Base-by-base conservation (phyloP, 805 yeast genomes). In the Cyberlindnera mrakii region DNA sequence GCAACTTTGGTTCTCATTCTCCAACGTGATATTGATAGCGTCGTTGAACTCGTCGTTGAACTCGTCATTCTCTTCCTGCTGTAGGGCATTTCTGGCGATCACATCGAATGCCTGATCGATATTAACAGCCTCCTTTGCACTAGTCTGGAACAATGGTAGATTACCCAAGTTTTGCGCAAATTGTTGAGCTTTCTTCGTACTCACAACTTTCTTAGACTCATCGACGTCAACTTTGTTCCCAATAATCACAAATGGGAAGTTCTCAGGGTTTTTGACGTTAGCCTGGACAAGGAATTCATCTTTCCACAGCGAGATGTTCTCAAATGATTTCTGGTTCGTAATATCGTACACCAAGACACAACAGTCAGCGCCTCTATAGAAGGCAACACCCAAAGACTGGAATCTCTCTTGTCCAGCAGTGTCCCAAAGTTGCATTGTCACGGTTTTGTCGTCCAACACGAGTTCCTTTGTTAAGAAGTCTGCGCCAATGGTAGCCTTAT, bases 381-480 rank as follows among this genome's bases (percentile, higher is more conserved):
- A 91, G 0, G 98, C 98, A 35, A 91, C 97, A 14, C 98, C 98
- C 48, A 91, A 71, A 45, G 95, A 83, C 67, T 93, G 98, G 74
- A 91, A 91, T 57, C 99, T 76, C 66, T 91, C 99, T 70, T 91
- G 99, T 31, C 99, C 99, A 7, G 98, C 98, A 35, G 99, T 91
- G 61, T 91, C 99, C 99, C 99, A 91, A 43, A 93, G 84, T 66
- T 85, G 91, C 67, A 69, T 65, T 6, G 74, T 69, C 14, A 71
- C 74, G 13, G 66, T 56, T 45, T 60, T 58, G 63, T 84, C 93
- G 62, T 93, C 98, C 45, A 93, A 77, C 23, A 74, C 69, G 46
- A 91, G 78, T 57, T 91, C 98, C 64, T 90, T 91, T 32, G 97
- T 91, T 50, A 89, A 74, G 62, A 91, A 91, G 63, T 93, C 98